These are phyloP conservation scores for Verbascum thapsus DNA, from an alignment of 257 asterid species.

Conservation along the genomic window DNA sequence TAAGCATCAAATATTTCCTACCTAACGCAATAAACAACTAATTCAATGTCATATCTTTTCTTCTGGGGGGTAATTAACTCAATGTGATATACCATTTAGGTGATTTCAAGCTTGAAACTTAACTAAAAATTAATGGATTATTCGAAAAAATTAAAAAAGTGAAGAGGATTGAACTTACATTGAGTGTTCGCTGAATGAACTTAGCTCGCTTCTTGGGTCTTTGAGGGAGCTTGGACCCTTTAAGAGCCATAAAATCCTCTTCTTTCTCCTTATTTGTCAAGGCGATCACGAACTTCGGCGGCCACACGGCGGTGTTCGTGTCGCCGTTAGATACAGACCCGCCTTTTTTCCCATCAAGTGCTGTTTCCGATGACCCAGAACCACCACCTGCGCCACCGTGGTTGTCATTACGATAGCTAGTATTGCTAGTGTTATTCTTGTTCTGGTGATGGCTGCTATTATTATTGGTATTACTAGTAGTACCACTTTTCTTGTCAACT, in stretches of 20 bases:
- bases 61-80: neutral
- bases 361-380: conserved; percentile 72
- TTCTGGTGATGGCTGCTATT: conserved; percentile 29
- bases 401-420: neutral
- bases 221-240: conserved; percentile 94
- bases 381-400: conserved; percentile 50
- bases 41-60: neutral
- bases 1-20: neutral
- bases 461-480: conserved; percentile 22
- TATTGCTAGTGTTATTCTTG: conserved; percentile 17
- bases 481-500: conserved; percentile 42
- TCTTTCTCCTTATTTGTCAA: conserved; percentile 92
- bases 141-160: neutral
- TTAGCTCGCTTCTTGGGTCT: conserved; percentile 95
- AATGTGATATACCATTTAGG: neutral
- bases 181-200: conserved; percentile 80
- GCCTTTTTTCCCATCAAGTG: conserved; percentile 60
- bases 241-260: conserved; percentile 85
- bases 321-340: conserved; percentile 74
- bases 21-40: conserved; percentile 8
- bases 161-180: conserved; percentile 49
- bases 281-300: conserved; percentile 79
- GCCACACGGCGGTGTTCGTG: conserved; percentile 65
- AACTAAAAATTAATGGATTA: conserved; percentile 15
- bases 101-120: conserved; percentile 17